These are phyloP conservation scores for Aureobasidium musti DNA, from an alignment of 2,329 filamentous ascomycete species.

Conservation along the genomic window DNA sequence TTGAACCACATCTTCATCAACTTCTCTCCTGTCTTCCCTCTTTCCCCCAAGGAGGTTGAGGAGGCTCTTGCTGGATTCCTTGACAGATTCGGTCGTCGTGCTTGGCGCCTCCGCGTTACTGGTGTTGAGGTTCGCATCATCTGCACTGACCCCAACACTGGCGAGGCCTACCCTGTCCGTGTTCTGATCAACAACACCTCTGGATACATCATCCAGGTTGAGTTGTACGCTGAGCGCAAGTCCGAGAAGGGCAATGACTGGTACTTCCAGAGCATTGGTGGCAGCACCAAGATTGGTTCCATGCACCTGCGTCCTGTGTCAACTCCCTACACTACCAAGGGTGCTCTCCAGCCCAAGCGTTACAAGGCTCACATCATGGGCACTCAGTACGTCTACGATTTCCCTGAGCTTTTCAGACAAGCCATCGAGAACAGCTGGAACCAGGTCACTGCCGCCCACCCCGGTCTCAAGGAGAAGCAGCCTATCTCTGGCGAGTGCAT, in stretches of 20 bases:
- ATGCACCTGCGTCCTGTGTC: slow-evolving; percentile 92
- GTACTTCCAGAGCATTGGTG: slow-evolving; percentile 97
- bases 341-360: slow-evolving; percentile 96
- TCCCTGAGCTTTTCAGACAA: slow-evolving; percentile 98
- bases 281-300: slow-evolving; percentile 89
- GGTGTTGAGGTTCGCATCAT: slow-evolving; percentile 98
- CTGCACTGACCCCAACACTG: slow-evolving; percentile 85
- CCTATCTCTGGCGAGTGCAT: slow-evolving; percentile 88
- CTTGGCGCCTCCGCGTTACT: slow-evolving; percentile 94
- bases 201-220: slow-evolving; percentile 94
- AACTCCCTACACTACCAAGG: slow-evolving; percentile 95
- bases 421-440: slow-evolving; percentile 95
- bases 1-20: slow-evolving; percentile 99
- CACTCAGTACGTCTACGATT: slow-evolving; percentile 99
- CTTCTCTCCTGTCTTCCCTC: slow-evolving; percentile 94
- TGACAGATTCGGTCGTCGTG: slow-evolving; percentile 91
- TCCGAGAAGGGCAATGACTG: slow-evolving; percentile 92
- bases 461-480: slow-evolving; percentile 74
- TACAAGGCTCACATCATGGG: slow-evolving; percentile 99
- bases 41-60: slow-evolving; percentile 86
- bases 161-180: slow-evolving; percentile 85
- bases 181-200: slow-evolving; percentile 98
- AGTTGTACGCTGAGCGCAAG: slow-evolving; percentile 97
- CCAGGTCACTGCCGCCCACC: slow-evolving; percentile 71
- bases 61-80: slow-evolving; percentile 92